A percentile compares a stretch with the other conserved stretches of the same genome.
Evolutionary conservation across 768 basidiomycete genomes (phyloP).

Genomic region (Russula foetens): DNA sequence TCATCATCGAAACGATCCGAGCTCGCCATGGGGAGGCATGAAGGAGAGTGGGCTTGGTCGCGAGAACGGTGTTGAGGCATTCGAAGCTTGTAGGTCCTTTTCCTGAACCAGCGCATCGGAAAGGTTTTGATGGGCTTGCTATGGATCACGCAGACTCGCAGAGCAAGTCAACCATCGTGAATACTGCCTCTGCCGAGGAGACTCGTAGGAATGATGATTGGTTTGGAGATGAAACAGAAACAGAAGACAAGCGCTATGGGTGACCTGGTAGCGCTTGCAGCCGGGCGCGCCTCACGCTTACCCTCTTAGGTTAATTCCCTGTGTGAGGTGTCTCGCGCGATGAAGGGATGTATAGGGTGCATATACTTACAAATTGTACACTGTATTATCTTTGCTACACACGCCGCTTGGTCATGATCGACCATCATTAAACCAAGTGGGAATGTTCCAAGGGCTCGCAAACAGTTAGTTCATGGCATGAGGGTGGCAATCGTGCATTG

Average conservation of each 20-base stretch:
- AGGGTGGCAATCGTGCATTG: no score
- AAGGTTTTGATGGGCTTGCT: not conserved
- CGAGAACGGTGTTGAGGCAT: constrained; percentile 80
- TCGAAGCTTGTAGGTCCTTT: constrained; percentile 59
- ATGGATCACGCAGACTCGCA: constrained; percentile 54
- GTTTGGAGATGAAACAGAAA: constrained; percentile 55
- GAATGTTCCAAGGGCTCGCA: not conserved
- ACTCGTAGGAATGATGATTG: constrained; percentile 61
- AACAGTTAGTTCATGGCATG: not conserved
- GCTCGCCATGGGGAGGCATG: constrained; percentile 89
- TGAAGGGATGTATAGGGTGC: no score
- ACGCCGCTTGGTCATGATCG: not conserved
- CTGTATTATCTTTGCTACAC: not conserved
- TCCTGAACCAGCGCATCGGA: not conserved
- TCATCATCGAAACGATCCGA: constrained; percentile 84
- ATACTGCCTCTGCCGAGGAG: constrained; percentile 56
- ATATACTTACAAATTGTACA: not conserved
- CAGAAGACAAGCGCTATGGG: constrained; percentile 52
- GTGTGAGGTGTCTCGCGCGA: not conserved
- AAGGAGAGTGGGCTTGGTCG: constrained; percentile 83
- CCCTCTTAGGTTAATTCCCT: no score
- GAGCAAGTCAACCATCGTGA: constrained; percentile 74
- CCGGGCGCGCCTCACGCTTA: no score
- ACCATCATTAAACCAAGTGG: not conserved
- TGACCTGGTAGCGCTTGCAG: constrained; percentile 29